A percentile compares a stretch with the other conserved stretches of the same genome.
Conservation (phyloP, 192 early-diverging fungal species). For the Geranomyces michiganensis region DNA sequence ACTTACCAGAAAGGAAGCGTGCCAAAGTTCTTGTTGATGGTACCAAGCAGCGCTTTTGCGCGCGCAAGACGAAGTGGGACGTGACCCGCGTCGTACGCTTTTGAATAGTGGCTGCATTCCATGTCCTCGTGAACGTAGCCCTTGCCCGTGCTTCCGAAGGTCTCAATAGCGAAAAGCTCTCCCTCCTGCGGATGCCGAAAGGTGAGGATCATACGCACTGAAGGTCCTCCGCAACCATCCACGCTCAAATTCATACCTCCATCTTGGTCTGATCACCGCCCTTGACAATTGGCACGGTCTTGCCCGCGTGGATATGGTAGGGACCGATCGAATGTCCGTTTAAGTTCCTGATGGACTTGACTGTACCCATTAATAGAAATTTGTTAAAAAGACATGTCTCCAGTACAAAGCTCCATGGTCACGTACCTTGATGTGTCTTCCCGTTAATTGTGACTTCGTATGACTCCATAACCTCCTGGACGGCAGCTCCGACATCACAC, state of each 20-base stretch:
- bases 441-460: constrained; percentile 95
- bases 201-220: not conserved
- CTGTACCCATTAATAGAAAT: constrained; percentile 17
- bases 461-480: constrained; percentile 98
- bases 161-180: constrained; percentile 90
- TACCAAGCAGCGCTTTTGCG: constrained; percentile 74
- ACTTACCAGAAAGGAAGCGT: constrained; percentile 89
- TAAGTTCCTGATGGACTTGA: constrained; percentile 94
- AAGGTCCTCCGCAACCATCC: not conserved
- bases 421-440: constrained; percentile 78
- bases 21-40: constrained; percentile 89
- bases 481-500: constrained; percentile 91
- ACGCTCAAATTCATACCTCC: constrained; percentile 61
- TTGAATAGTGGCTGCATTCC: constrained; percentile 91
- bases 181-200: constrained; percentile 6
- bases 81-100: constrained; percentile 59
- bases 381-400: not conserved
- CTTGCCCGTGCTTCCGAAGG: constrained; percentile 93
- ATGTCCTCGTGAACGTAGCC: constrained; percentile 88
- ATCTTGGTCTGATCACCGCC: constrained; percentile 88
- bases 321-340: constrained; percentile 92
- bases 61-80: constrained; percentile 70
- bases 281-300: constrained; percentile 93
- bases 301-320: constrained; percentile 93
- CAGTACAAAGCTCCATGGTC: not conserved